Conservation (phyloP, 306 rosid genomes). For the Cicer yamashitae region DNA sequence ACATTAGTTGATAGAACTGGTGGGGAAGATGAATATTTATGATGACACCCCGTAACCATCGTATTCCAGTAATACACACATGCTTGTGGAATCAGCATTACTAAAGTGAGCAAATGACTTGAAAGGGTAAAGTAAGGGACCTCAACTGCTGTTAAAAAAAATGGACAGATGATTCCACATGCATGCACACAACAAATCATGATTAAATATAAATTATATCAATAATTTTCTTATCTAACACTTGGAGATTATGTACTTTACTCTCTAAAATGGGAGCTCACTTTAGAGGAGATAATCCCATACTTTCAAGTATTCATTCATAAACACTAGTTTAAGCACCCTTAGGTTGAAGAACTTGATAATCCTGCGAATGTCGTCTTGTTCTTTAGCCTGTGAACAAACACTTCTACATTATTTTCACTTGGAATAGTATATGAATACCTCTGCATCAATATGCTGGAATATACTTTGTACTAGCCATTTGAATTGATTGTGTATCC, state of each 20-base stretch:
- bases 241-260: not conserved
- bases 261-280: not conserved
- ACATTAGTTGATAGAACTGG: not conserved
- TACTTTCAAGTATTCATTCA: conserved; percentile 21
- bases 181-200: conserved; percentile 13
- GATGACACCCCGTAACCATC: not conserved
- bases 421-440: not conserved
- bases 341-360: not conserved
- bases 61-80: not conserved
- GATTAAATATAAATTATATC: not conserved
- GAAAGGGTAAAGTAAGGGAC: not conserved
- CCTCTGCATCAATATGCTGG: not conserved
- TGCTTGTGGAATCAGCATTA: not conserved
- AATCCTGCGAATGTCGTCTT: not conserved
- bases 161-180: not conserved
- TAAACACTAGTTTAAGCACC: conserved; percentile 17
- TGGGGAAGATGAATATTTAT: not conserved
- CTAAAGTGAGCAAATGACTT: not conserved
- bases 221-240: not conserved
- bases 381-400: conserved; percentile 23
- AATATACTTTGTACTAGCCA: conserved; percentile 15
- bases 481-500: conserved; percentile 27
- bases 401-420: conserved; percentile 4
- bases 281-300: conserved; percentile 3
- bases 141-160: not conserved